These are phyloP conservation scores for Cladosporium sp. DNA, from an alignment of 2,329 filamentous ascomycete genomes.

Conservation along the genomic window DNA sequence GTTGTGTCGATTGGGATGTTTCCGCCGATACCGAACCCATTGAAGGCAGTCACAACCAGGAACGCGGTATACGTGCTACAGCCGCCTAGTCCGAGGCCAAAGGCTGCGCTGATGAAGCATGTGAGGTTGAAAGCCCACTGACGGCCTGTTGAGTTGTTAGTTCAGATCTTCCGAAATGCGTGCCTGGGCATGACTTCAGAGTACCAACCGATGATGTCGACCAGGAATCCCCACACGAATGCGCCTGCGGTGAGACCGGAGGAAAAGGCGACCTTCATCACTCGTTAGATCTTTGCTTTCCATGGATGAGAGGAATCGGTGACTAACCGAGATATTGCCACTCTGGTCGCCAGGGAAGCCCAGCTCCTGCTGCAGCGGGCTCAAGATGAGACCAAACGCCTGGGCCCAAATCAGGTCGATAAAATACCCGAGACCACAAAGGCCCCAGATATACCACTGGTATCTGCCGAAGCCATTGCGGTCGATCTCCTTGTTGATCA, in stretches of 20 bases:
- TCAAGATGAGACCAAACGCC: constrained; percentile 50
- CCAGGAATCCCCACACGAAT: constrained; percentile 50
- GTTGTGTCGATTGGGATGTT: constrained; percentile 53
- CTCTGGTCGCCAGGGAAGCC: constrained; percentile 40
- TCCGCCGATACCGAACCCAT: constrained; percentile 46
- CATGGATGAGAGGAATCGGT: constrained; percentile 4
- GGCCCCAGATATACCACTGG: constrained; percentile 45
- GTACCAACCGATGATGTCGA: constrained; percentile 44
- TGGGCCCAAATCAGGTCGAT: constrained; percentile 55
- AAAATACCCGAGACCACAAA: constrained; percentile 51
- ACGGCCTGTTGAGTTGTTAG: constrained; percentile 33
- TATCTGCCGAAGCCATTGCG: constrained; percentile 48
- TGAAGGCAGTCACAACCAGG: constrained; percentile 48
- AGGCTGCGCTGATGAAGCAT: constrained; percentile 48
- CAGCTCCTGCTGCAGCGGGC: constrained; percentile 51
- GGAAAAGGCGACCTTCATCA: constrained; percentile 40
- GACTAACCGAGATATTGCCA: constrained; percentile 45
- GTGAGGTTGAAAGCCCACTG: constrained; percentile 55
- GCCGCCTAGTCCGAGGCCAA: constrained; percentile 47
- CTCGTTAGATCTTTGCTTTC: constrained; percentile 5
- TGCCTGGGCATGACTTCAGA: constrained; percentile 4
- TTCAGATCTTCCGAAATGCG: background rate
- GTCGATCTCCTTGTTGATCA: constrained; percentile 46
- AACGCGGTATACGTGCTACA: constrained; percentile 47
- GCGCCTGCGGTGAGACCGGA: constrained; percentile 51